Percentiles rank a stretch among this genome's conserved stretches.
These are phyloP conservation scores for Boletales sp. DNA, from an alignment of 768 basidiomycete species.

Conservation along the genomic window DNA sequence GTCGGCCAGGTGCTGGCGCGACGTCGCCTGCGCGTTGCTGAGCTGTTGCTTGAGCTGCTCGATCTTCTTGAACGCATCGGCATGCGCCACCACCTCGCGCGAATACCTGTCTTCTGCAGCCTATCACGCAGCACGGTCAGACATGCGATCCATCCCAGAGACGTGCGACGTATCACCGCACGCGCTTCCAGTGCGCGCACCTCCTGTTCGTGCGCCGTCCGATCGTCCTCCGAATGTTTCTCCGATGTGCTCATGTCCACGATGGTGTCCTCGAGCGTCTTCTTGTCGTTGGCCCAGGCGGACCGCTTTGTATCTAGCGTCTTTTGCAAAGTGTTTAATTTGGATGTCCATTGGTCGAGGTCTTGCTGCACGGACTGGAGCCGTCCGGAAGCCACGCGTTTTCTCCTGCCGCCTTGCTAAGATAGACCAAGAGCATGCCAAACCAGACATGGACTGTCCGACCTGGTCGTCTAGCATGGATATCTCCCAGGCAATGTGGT, in stretches of 20 bases:
- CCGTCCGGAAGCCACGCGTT: slow-evolving; percentile 73
- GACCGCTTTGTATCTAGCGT: slow-evolving; percentile 65
- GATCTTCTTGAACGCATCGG: too few species aligned
- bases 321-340: slow-evolving; percentile 57
- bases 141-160: neutral
- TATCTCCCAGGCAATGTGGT: slow-evolving; percentile 80
- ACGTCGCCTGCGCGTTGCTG: too few species aligned
- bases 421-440: slow-evolving; percentile 82
- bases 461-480: slow-evolving; percentile 71
- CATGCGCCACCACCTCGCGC: slow-evolving; percentile 61
- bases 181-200: too few species aligned
- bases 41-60: too few species aligned
- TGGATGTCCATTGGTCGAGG: slow-evolving; percentile 43
- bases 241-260: slow-evolving; percentile 77
- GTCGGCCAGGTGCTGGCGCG: slow-evolving; percentile 9
- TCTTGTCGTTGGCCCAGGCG: slow-evolving; percentile 88
- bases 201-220: slow-evolving; percentile 58
- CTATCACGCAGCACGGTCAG: too few species aligned
- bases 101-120: slow-evolving; percentile 85
- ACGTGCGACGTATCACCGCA: slow-evolving; percentile 48
- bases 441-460: slow-evolving; percentile 97
- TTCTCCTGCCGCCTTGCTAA: slow-evolving; percentile 61
- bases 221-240: slow-evolving; percentile 60
- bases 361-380: slow-evolving; percentile 56
- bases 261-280: slow-evolving; percentile 73